Evolutionary conservation across 1,139 yeast genomes (phyloP).

Genomic region (Candida mesenterica): DNA sequence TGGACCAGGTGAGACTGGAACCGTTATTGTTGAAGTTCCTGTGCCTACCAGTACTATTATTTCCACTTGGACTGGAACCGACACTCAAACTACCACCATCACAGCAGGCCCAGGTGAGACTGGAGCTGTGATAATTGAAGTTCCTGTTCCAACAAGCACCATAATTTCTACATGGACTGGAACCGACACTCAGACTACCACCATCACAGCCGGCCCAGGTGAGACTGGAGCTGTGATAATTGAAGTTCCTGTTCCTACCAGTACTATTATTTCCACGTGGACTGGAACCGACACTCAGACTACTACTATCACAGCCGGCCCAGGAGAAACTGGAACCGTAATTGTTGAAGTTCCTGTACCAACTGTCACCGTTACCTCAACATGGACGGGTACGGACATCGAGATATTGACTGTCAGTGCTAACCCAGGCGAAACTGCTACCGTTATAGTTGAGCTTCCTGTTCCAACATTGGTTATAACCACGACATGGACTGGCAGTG

Average conservation of each 20-base stretch:
- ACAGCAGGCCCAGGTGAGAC: slow-evolving; percentile 10
- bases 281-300: slow-evolving; percentile 3
- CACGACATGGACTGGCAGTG: slow-evolving; percentile 10
- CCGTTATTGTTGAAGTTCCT: slow-evolving; percentile 17
- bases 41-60: slow-evolving; percentile 12
- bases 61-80: slow-evolving; percentile 12
- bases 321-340: slow-evolving; percentile 13
- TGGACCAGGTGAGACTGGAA: slow-evolving; percentile 17
- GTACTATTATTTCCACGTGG: slow-evolving; percentile 2
- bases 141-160: slow-evolving; percentile 11
- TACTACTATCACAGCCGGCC: slow-evolving; percentile 7
- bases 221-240: slow-evolving; percentile 8
- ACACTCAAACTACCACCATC: slow-evolving; percentile 10
- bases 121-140: slow-evolving; percentile 13
- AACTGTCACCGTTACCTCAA: slow-evolving; percentile 11
- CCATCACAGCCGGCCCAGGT: slow-evolving; percentile 11
- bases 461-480: slow-evolving; percentile 12
- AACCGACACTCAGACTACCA: slow-evolving; percentile 3
- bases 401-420: slow-evolving; percentile 8
- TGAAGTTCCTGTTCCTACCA: slow-evolving; percentile 9
- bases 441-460: slow-evolving; percentile 16
- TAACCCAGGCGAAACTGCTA: slow-evolving; percentile 14
- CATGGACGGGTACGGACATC: slow-evolving; percentile 6
- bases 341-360: slow-evolving; percentile 17
- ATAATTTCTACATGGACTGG: slow-evolving; percentile 9